Conservation (phyloP, 2,329 filamentous ascomycete genomes). For the Epichloe sibirici region DNA sequence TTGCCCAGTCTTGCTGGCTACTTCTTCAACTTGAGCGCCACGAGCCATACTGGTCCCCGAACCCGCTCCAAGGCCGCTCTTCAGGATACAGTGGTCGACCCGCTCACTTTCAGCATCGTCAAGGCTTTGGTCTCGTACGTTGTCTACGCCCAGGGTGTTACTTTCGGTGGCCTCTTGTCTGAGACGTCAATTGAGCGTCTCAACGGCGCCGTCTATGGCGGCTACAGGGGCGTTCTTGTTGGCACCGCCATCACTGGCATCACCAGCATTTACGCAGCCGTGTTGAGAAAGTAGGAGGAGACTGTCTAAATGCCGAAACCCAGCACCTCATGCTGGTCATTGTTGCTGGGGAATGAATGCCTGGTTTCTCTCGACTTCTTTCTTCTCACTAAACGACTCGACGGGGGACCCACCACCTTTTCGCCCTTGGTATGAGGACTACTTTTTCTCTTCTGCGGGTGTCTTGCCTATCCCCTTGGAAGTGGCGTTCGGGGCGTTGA, state of each 20-base stretch:
- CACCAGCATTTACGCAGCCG: conserved; percentile 65
- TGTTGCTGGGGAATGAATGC: neutral
- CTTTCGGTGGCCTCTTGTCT: conserved; percentile 49
- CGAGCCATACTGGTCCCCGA: conserved; percentile 27
- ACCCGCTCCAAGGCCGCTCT: conserved; percentile 27
- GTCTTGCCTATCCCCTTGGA: neutral
- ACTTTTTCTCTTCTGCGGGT: neutral
- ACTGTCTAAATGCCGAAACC: no score
- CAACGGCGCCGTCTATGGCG: conserved; percentile 55
- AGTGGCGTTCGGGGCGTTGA: conserved; percentile 20
- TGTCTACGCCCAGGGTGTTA: conserved; percentile 59
- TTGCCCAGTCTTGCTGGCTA: conserved; percentile 65
- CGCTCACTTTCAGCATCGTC: conserved; percentile 77
- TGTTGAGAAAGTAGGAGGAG: conserved; percentile 48
- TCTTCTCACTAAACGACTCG: neutral
- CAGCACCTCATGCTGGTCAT: neutral
- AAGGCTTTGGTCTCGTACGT: conserved; percentile 76
- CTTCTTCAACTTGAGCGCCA: conserved; percentile 75
- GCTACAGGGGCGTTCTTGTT: conserved; percentile 56
- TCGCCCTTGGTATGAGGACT: neutral
- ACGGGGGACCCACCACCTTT: neutral
- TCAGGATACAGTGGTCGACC: conserved; percentile 58
- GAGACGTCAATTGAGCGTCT: conserved; percentile 49
- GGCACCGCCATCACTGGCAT: conserved; percentile 56
- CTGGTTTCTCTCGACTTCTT: no score